phyloP scores from a whole-genome alignment of 208 protist species.

The Crithidia sp. region DNA sequence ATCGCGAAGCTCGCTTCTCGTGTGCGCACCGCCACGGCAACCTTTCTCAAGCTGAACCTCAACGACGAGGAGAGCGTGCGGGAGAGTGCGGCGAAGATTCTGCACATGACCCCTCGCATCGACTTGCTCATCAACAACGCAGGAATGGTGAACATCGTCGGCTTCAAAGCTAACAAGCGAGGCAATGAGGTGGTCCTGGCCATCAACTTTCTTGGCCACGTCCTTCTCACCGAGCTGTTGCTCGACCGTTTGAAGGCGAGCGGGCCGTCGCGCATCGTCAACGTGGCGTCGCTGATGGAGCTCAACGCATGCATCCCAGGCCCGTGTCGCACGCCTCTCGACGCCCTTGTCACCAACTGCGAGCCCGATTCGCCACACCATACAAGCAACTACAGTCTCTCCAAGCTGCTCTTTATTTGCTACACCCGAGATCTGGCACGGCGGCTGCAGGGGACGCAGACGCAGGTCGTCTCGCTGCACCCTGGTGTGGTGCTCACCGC shows the following conservation, averaged over 20 bases:
- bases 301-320: conserved; percentile 45
- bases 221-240: conserved; percentile 51
- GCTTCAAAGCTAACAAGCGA: conserved; percentile 32
- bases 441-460: conserved; percentile 36
- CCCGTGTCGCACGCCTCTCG: conserved; percentile 37
- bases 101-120: conserved; percentile 41
- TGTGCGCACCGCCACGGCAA: conserved; percentile 1
- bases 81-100: conserved; percentile 26
- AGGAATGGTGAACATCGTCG: conserved; percentile 30
- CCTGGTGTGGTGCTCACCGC: conserved; percentile 55
- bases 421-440: conserved; percentile 55
- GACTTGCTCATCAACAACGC: conserved; percentile 70
- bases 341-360: conserved; percentile 45
- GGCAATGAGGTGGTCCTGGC: conserved; percentile 58
- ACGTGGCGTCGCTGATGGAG: conserved; percentile 58
- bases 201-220: conserved; percentile 62
- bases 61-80: conserved; percentile 48
- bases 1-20: conserved; percentile 22
- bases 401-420: conserved; percentile 58
- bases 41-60: conserved; percentile 46
- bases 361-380: conserved; percentile 29
- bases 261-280: conserved; percentile 49
- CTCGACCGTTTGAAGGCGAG: conserved; percentile 35
- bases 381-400: conserved; percentile 58
- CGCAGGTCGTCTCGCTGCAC: conserved; percentile 36